These are phyloP conservation scores for Yarrowia keelungensis DNA, from an alignment of 805 yeast species.

Conservation along the genomic window DNA sequence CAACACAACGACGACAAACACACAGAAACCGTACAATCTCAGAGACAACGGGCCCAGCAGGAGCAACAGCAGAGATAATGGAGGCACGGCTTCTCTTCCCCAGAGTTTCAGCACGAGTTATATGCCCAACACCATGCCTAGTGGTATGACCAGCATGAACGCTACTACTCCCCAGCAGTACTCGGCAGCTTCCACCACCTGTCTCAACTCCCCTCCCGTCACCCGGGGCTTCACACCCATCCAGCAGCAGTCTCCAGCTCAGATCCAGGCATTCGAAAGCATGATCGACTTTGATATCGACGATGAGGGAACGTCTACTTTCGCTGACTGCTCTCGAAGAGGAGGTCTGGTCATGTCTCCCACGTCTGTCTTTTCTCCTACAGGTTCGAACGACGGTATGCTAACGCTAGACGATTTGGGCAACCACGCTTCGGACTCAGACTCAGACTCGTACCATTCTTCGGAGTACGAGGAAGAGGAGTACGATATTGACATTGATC, in stretches of 20 bases:
- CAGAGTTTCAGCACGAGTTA: slow-evolving; percentile 31
- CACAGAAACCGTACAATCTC: slow-evolving; percentile 24
- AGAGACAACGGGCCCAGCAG: slow-evolving; percentile 4
- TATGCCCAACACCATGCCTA: slow-evolving; percentile 3
- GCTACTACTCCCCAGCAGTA: slow-evolving; percentile 1
- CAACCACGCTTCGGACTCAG: slow-evolving; percentile 31
- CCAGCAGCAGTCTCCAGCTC: slow-evolving; percentile 26
- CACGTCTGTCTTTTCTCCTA: slow-evolving; percentile 19
- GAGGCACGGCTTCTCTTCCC: slow-evolving; percentile 11
- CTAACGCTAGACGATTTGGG: slow-evolving; percentile 23
- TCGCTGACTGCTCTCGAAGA: slow-evolving; percentile 31
- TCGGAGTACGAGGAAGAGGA: slow-evolving; percentile 37
- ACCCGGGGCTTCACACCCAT: slow-evolving; percentile 25
- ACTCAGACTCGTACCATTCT: slow-evolving; percentile 45
- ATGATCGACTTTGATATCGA: slow-evolving; percentile 37
- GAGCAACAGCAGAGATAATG: slow-evolving; percentile 23
- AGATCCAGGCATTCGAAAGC: slow-evolving; percentile 28
- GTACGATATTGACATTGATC: slow-evolving; percentile 40
- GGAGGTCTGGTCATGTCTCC: slow-evolving; percentile 38
- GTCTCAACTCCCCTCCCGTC: slow-evolving; percentile 31
- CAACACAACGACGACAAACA: not conserved
- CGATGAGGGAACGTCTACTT: slow-evolving; percentile 35
- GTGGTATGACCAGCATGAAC: not conserved
- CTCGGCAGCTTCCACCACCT: slow-evolving; percentile 23
- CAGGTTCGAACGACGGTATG: slow-evolving; percentile 19